phyloP scores from a whole-genome alignment of 371 early-diverging fungal species.

The Mucor plumbeus region DNA sequence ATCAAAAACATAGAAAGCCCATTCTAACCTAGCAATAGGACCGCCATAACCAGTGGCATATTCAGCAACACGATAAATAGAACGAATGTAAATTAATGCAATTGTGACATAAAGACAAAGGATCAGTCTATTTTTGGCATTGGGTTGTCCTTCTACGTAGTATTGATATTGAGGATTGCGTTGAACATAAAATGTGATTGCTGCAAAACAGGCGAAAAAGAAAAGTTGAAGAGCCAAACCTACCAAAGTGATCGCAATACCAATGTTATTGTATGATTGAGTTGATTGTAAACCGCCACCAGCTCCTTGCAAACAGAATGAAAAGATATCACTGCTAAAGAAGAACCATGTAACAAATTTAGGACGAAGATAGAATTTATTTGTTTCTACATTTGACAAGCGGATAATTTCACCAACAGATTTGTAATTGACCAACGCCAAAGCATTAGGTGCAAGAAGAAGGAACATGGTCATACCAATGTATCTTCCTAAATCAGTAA shows the following conservation, averaged over 20 bases:
- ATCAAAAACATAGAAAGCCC: conserved; percentile 34
- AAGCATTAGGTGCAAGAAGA: conserved; percentile 43
- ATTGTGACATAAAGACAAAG: conserved; percentile 23
- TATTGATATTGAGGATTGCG: conserved; percentile 15
- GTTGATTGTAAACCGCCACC: conserved; percentile 24
- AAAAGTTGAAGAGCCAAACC: conserved; percentile 24
- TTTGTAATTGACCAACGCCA: conserved; percentile 50
- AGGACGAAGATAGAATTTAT: conserved; percentile 37
- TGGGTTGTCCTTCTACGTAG: conserved; percentile 10
- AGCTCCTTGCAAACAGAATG: conserved; percentile 22
- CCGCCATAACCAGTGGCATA: conserved; percentile 18
- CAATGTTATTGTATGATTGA: background rate
- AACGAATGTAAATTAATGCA: conserved; percentile 23
- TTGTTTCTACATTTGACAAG: conserved; percentile 8
- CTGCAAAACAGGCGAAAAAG: conserved; percentile 21
- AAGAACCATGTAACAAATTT: conserved; percentile 52
- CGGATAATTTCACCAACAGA: conserved; percentile 37
- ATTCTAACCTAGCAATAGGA: conserved; percentile 17
- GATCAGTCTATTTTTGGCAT: conserved; percentile 16
- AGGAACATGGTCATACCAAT: conserved; percentile 38
- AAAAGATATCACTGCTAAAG: conserved; percentile 39
- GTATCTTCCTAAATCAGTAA: conserved; percentile 34
- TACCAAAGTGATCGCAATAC: conserved; percentile 14
- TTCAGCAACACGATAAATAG: conserved; percentile 26
- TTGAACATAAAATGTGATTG: conserved; percentile 19